A percentile compares a stretch with the other conserved stretches of the same genome.
Conservation (phyloP, 2,329 filamentous ascomycete genomes). For the Penicillium sp. region DNA sequence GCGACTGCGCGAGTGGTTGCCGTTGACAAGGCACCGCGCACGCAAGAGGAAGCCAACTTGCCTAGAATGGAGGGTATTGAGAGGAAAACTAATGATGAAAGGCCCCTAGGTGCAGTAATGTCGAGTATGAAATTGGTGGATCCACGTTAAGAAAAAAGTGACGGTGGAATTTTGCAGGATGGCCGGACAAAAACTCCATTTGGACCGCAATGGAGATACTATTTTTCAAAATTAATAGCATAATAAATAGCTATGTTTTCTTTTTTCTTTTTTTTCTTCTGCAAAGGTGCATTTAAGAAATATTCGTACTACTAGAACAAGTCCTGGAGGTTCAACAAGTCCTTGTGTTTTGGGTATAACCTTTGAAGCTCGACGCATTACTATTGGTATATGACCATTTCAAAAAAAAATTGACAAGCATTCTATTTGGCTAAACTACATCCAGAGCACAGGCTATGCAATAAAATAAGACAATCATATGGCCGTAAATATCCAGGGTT, state of each 20-base stretch:
- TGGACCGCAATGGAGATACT: neutral
- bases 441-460: slow-evolving; percentile 8
- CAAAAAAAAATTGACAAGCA: neutral
- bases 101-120: neutral
- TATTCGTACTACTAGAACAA: neutral
- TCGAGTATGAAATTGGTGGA: neutral
- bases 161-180: neutral
- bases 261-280: too few species aligned
- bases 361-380: neutral
- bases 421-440: slow-evolving; percentile 12
- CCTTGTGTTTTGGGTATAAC: neutral
- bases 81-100: neutral
- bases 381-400: neutral
- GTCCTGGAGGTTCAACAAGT: neutral
- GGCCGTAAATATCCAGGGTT: slow-evolving; percentile 12
- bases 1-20: slow-evolving; percentile 26
- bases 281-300: too few species aligned
- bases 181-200: neutral
- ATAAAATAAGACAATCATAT: slow-evolving; percentile 4
- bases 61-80: slow-evolving; percentile 9
- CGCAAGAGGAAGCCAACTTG: slow-evolving; percentile 39
- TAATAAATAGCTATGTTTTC: too few species aligned
- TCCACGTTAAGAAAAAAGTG: neutral
- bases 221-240: neutral
- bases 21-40: slow-evolving; percentile 29